Base-by-base conservation (phyloP, 2,329 filamentous ascomycete genomes). In the Aureobasidium uvarum region DNA sequence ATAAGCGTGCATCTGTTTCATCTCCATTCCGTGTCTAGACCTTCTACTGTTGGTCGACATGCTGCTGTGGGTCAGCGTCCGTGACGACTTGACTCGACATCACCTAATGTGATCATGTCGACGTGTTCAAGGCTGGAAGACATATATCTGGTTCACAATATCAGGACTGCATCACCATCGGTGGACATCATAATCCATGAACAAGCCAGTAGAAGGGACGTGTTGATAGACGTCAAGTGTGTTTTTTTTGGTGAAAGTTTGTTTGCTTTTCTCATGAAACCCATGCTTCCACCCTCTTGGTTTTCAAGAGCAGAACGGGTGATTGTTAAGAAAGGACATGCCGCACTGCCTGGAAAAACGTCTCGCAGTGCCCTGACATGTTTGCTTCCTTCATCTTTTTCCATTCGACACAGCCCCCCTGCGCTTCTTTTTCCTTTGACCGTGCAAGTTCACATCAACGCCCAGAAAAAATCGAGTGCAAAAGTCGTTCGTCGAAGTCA, bases 241-340 rank as follows among this genome's bases (percentile, higher is more conserved):
- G 58, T n/a, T 62, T 60, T 60, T 55, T 62, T 62, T 62, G 58
- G 58, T 62, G 58, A 62, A 62, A 62, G 48, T 63, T 63, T 63
- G 46, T 63, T 63, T 63, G 46, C 60, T 63, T 63, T 63, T 63
- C 56, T 60, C 60, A 63, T 63, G 20, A 48, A 62, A 10, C 45
- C 58, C n/a, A 48, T 60, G 56, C 41, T 62, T 62, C 58, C 31
- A 62, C 58, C 41, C 58, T 62, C 13, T 60, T 60, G 28, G 33
- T 62, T 62, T 45, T 62, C 43, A 41, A 62, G 58, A 51, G 58
- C 56, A 46, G 56, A 59, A 46, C 28, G 56, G 41, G 43, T 31
- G 41, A 36, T 38, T 33, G 56, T 46, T 46, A 50, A 41, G 41
- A 60, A 60, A 51, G 58, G 23, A 63, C 46, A 63, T 52, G 60